Conservation (phyloP, 2,329 filamentous ascomycete species). For the Trichoderma koningiopsis region DNA sequence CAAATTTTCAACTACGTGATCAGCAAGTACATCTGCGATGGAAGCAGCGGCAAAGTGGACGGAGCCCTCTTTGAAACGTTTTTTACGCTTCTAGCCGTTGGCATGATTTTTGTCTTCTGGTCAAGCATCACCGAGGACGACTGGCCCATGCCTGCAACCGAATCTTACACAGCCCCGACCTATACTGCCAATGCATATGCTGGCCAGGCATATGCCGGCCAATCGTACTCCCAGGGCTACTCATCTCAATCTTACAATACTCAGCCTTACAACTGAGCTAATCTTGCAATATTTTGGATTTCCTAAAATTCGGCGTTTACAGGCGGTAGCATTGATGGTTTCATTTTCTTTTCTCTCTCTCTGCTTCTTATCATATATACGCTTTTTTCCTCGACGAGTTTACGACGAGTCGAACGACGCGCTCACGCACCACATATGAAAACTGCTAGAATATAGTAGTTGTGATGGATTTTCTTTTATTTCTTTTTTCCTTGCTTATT, state of each 20-base stretch:
- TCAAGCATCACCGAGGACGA: conserved; percentile 98
- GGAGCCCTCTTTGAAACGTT: conserved; percentile 90
- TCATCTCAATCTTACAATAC: conserved; percentile 22
- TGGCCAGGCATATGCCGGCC: conserved; percentile 4
- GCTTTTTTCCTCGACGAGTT: conserved; percentile 20
- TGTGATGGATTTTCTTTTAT: conserved; percentile 13
- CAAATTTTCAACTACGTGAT: conserved; percentile 96
- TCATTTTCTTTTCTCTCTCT: conserved; percentile 24
- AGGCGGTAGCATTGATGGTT: conserved; percentile 30
- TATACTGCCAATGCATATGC: conserved; percentile 16
- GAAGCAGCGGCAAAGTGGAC: conserved; percentile 83
- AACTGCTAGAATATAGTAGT: conserved; percentile 16
- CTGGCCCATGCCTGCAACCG: conserved; percentile 69
- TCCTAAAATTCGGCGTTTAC: conserved; percentile 32
- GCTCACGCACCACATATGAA: conserved; percentile 19
- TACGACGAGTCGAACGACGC: conserved; percentile 27
- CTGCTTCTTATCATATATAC: conserved; percentile 15
- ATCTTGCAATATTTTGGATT: conserved; percentile 22
- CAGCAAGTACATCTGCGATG: conserved; percentile 86
- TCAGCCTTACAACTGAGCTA: conserved; percentile 21
- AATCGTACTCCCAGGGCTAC: conserved; percentile 11
- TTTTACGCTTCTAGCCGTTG: conserved; percentile 83
- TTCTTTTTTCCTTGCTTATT: neutral
- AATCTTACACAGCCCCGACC: conserved; percentile 42
- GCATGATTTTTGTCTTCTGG: conserved; percentile 93